These are phyloP conservation scores for Fomitopsis schrenkii DNA, from an alignment of 1,284 basidiomycete genomes.

Conservation along the genomic window DNA sequence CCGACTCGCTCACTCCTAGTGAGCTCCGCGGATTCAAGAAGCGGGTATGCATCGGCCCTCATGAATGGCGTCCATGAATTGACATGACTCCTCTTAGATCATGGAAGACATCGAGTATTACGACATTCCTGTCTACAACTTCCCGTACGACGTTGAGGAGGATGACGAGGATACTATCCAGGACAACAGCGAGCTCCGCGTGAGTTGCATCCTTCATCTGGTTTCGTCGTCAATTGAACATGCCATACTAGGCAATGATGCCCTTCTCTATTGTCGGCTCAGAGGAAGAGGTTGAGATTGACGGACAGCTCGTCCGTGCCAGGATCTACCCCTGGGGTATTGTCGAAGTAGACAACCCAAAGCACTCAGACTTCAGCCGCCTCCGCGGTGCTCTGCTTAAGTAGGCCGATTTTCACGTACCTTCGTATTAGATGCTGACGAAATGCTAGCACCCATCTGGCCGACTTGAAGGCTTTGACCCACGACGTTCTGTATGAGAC, in stretches of 20 bases:
- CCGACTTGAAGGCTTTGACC: conserved; percentile 92
- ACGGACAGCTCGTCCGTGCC: conserved; percentile 88
- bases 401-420: conserved; percentile 38
- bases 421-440: not conserved
- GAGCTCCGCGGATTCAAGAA: conserved; percentile 97
- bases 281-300: conserved; percentile 93
- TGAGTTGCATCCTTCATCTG: conserved; percentile 24
- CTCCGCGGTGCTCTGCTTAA: conserved; percentile 88
- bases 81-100: conserved; percentile 49
- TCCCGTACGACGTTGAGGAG: conserved; percentile 98
- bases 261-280: conserved; percentile 98
- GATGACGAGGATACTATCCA: conserved; percentile 99
- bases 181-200: conserved; percentile 93
- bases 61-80: not conserved
- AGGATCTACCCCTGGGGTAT: conserved; percentile 98
- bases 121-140: conserved; percentile 98
- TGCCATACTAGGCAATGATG: conserved; percentile 61
- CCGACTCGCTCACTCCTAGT: conserved; percentile 89
- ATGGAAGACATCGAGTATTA: conserved; percentile 99
- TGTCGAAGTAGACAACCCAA: conserved; percentile 97
- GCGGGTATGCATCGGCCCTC: conserved; percentile 53
- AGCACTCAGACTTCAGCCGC: conserved; percentile 96
- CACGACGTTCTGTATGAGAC: conserved; percentile 96
- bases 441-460: conserved; percentile 79
- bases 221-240: not conserved